Evolutionary conservation across 257 asterid genomes (phyloP), one percentile per base, ranked within the genome.

Genomic region (Eustoma russellianum): DNA sequence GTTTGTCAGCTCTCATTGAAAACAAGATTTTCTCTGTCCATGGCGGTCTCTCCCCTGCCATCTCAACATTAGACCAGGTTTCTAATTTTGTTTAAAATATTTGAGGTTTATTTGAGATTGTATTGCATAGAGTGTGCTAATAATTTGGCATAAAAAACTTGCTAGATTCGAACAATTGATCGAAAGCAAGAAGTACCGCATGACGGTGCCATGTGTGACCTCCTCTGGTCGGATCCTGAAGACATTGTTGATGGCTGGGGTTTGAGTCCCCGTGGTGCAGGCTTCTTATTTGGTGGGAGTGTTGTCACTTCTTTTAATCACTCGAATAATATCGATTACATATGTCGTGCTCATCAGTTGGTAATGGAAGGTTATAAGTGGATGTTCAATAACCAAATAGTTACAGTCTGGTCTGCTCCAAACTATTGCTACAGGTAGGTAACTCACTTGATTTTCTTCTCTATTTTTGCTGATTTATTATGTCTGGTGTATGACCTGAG

Each of bases 171-270:
- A 57, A 74, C 73, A 48, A 91, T 91, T 64, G 98, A 91, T 70
- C 88, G 98, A 51, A 91, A 91, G 74, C 95, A 87, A 78, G 98
- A 91, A 71, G 98, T 87, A 64, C 96, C 98, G 46, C 98, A 87
- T 38, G 98, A 91, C 72, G 98, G 98, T 68, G 90, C 86, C 64
- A 91, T 91, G 98, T 91, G 98, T 53, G 98, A 91, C 72, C 98
- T 91, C 44, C 81, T 91, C 28, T 91, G 98, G 98, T 87, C 98
- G 13, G 98, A 91, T 68, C 98, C 98, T 14, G 96, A 91, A 71
- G 95, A 91, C 71, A 75, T 76, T 55, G 94, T 91, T 70, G 95
- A 87, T 50, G 96, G 98, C 41, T 91, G 98, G 98, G 95, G 90
- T 56, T 65, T 91, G 77, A 91, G 98, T 70, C 98, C 98, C 16